Evolutionary conservation across 2,329 filamentous ascomycete species (phyloP), one percentile per base, ranked within the genome.

Genomic region (Aureobasidium pullulans): DNA sequence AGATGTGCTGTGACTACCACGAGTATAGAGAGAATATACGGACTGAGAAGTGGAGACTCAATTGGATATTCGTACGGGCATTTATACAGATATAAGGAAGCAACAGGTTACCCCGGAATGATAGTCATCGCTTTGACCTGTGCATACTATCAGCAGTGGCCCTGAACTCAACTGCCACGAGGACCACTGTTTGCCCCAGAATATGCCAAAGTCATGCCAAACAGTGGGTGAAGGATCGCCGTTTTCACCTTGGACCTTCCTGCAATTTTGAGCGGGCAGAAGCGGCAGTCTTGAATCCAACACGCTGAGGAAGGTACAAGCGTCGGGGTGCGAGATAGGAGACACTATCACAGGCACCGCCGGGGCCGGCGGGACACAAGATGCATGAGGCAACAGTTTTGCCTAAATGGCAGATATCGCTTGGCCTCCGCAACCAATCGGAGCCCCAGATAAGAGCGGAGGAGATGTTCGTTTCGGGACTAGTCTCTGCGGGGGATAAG

Each of bases 181-280:
- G 39, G 52, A 31, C 11, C 44, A 19, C 28, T 28, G 15, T 49
- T 42, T 48, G 44, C 54, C 54, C 54, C 54, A 29, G 54, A 49
- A 13, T 58, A 23, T 28, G 10, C 11, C 31, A 50, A 28, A 49
- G 44, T 37, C 16, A 23, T 11, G 43, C 34, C 19, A 15, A 28
- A 31, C 31, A 4, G 23, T 42, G 28, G 28, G 34, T 42, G n/a
- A 28, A 47, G 29, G 34, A 58, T 37, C 15, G 44, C 19, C 44
- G 34, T 48, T 48, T 49, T 23, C 16, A 28, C 37, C 54, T 58
- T 58, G 54, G 54, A 58, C 54, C 54, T 58, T 58, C 54, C 54
- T 48, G 19, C 13, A 28, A 31, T n/a, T 34, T 11, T 23, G 9
- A 34, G 54, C 28, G 44, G 44, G 15, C 13, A 15, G n/a, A n/a